Conservation (phyloP, 139 green algal species). For the Chara braunii region DNA sequence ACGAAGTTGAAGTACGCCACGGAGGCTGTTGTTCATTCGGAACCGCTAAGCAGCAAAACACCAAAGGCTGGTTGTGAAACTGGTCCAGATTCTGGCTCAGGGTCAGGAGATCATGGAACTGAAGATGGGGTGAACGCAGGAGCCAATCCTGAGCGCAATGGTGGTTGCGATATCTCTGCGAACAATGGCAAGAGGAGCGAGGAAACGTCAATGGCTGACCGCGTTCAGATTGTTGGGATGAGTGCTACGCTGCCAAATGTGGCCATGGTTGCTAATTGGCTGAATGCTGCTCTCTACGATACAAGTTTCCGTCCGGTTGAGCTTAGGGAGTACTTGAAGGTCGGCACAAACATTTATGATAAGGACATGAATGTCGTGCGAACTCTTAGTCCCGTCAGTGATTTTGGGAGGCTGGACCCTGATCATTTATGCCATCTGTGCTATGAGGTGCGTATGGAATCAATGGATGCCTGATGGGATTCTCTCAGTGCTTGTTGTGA, state of each 20-base stretch:
- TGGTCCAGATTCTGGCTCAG: too few relatives aligned
- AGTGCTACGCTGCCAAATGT: slow-evolving; percentile 87
- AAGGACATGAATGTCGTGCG: slow-evolving; percentile 1
- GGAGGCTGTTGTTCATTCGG: too few relatives aligned
- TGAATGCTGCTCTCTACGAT: slow-evolving; percentile 70
- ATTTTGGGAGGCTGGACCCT: slow-evolving; percentile 48
- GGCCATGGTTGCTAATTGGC: slow-evolving; percentile 67
- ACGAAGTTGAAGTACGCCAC: slow-evolving; percentile 80
- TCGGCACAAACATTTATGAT: slow-evolving; percentile 32
- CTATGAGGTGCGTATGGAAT: slow-evolving; percentile 32
- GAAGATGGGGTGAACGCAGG: too few relatives aligned
- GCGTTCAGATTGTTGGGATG: slow-evolving; percentile 91
- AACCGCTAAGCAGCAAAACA: background rate
- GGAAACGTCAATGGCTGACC: too few relatives aligned
- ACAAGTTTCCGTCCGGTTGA: slow-evolving; percentile 79
- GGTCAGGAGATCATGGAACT: too few relatives aligned
- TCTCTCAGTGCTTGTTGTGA: background rate
- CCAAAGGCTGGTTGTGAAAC: too few relatives aligned
- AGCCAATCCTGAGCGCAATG: too few relatives aligned
- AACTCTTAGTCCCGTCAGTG: slow-evolving; percentile 36
- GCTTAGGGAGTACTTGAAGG: slow-evolving; percentile 64
- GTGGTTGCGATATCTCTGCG: too few relatives aligned
- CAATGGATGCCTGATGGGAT: background rate
- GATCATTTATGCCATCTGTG: slow-evolving; percentile 58
- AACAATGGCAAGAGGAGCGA: too few relatives aligned